Evolutionary conservation across 1,139 yeast species (phyloP).

Genomic region (Diutina scorzettiae): DNA sequence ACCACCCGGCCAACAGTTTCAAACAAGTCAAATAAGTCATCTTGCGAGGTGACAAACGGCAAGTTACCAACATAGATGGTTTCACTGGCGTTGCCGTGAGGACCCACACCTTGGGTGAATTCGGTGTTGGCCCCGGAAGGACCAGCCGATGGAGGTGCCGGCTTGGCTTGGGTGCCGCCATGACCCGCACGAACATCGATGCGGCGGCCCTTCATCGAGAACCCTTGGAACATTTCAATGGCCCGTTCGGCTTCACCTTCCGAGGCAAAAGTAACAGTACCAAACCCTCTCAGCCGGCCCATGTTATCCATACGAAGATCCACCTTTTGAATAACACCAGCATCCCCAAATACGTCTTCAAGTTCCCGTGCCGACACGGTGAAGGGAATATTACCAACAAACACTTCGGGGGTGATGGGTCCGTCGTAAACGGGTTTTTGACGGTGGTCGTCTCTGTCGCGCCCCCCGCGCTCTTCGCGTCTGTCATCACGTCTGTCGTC

Average conservation of each 20-base stretch:
- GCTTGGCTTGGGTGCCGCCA: background rate
- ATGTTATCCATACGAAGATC: constrained; percentile 54
- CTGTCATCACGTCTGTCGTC: constrained; percentile 7
- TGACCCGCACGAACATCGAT: constrained; percentile 64
- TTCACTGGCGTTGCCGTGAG: constrained; percentile 52
- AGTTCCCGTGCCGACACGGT: constrained; percentile 74
- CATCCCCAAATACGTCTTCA: constrained; percentile 70
- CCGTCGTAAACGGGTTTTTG: constrained; percentile 21
- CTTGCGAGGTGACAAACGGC: constrained; percentile 80
- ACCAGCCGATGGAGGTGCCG: background rate
- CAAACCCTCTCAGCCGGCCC: constrained; percentile 82
- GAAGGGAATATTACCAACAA: constrained; percentile 76
- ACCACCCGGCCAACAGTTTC: constrained; percentile 73
- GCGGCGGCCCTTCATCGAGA: constrained; percentile 54
- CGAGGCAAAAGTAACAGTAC: constrained; percentile 55
- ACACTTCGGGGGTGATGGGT: constrained; percentile 41
- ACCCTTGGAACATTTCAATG: constrained; percentile 52
- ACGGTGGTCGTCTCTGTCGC: constrained; percentile 10
- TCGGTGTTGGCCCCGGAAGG: constrained; percentile 25
- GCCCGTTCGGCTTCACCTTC: constrained; percentile 54
- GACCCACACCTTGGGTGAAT: constrained; percentile 53
- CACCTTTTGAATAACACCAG: constrained; percentile 70
- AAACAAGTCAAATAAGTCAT: constrained; percentile 76
- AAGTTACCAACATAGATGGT: constrained; percentile 65
- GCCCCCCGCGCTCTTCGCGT: constrained; percentile 7